These are phyloP conservation scores for Ceratocystis harringtonii DNA, from an alignment of 2,329 filamentous ascomycete genomes.

Conservation along the genomic window DNA sequence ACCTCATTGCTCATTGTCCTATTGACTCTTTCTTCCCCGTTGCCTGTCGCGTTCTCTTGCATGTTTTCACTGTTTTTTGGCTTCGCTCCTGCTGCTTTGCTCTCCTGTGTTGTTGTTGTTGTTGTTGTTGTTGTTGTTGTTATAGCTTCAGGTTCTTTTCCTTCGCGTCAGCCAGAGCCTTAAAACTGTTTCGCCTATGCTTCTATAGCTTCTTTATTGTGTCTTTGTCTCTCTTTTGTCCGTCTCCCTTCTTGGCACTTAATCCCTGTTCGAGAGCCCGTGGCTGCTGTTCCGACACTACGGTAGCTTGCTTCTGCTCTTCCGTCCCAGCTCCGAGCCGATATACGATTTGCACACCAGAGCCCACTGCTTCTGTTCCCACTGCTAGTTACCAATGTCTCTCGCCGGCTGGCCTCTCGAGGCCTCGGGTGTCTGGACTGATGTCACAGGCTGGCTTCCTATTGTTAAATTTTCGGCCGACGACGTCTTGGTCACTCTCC, in stretches of 20 bases:
- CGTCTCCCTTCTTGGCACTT: neutral
- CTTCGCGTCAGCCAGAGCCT: too few species aligned
- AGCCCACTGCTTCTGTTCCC: neutral
- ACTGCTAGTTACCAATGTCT: neutral
- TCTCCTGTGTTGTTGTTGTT: neutral
- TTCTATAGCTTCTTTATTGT: neutral
- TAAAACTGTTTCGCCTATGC: neutral
- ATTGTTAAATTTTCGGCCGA: neutral
- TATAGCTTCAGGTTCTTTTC: neutral
- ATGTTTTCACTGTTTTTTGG: neutral
- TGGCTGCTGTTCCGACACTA: neutral
- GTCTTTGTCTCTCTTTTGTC: neutral
- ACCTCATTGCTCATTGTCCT: neutral
- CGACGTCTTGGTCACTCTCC: conserved; percentile 20
- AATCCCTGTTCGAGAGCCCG: neutral
- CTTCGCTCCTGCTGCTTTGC: neutral
- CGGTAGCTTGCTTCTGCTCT: neutral
- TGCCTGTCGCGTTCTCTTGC: neutral
- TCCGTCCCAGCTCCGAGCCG: neutral
- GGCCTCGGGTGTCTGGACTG: neutral
- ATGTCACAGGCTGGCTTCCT: neutral
- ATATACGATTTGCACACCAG: neutral
- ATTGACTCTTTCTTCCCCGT: neutral
- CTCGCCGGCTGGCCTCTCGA: neutral
- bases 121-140: neutral